Conservation (phyloP, 2,329 filamentous ascomycete genomes). For the Alternaria longipes region DNA sequence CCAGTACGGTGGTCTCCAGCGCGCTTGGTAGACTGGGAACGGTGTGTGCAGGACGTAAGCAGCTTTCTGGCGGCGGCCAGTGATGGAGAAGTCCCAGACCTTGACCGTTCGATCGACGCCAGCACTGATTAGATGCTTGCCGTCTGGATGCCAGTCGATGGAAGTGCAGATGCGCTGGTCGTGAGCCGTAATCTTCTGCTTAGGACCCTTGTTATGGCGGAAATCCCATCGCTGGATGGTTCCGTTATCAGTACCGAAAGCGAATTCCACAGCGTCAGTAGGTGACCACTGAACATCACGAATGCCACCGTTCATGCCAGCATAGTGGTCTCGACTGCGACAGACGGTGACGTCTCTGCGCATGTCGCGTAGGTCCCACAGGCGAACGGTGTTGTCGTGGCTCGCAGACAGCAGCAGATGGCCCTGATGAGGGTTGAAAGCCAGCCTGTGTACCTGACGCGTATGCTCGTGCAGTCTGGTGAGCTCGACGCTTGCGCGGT, state of each 20-base stretch:
- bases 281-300: conserved; percentile 73
- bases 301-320: conserved; percentile 68
- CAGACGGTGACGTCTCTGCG: conserved; percentile 61
- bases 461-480: conserved; percentile 70
- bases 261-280: conserved; percentile 68
- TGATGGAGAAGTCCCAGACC: conserved; percentile 69
- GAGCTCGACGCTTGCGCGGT: conserved; percentile 67
- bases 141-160: conserved; percentile 74
- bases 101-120: conserved; percentile 69
- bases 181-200: conserved; percentile 69
- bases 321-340: conserved; percentile 64
- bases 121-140: conserved; percentile 70
- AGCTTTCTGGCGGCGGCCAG: conserved; percentile 67
- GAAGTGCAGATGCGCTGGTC: conserved; percentile 66
- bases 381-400: conserved; percentile 69
- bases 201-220: conserved; percentile 64
- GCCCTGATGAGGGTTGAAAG: conserved; percentile 70
- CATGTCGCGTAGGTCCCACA: conserved; percentile 70
- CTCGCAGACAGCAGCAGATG: conserved; percentile 70
- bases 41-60: conserved; percentile 67
- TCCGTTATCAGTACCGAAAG: conserved; percentile 71
- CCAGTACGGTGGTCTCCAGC: conserved; percentile 70
- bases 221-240: conserved; percentile 72
- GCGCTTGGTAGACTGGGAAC: conserved; percentile 68
- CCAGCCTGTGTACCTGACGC: conserved; percentile 71